Conservation (phyloP, 108 stramenopile genomes). For the Fragilaria crotonensis region DNA sequence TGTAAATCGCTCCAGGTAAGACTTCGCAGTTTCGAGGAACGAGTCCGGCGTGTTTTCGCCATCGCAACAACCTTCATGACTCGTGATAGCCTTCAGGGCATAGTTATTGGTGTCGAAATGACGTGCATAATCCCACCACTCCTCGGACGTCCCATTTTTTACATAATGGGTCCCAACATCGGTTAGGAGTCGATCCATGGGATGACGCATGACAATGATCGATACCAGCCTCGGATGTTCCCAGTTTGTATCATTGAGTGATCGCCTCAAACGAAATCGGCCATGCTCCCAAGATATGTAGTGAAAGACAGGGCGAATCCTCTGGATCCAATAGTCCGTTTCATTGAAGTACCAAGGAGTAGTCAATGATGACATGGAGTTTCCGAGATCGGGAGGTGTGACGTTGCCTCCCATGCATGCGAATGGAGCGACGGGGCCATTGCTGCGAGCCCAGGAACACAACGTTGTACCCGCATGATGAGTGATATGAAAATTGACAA, state of each 20-base stretch:
- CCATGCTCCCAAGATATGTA: conserved; percentile 22
- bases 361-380: background rate
- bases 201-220: conserved; percentile 35
- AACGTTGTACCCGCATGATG: conserved; percentile 39
- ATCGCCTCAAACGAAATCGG: background rate
- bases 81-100: background rate
- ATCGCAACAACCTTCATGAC: background rate
- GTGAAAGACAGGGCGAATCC: conserved; percentile 9
- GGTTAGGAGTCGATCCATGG: conserved; percentile 30
- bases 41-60: background rate
- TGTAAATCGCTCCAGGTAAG: conserved; percentile 25
- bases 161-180: conserved; percentile 8
- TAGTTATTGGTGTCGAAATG: background rate
- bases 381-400: background rate
- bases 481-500: conserved; percentile 40
- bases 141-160: conserved; percentile 6
- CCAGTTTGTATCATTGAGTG: conserved; percentile 20
- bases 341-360: conserved; percentile 2
- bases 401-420: background rate
- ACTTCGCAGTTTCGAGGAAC: conserved; percentile 19
- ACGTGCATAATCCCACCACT: conserved; percentile 36
- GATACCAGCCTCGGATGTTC: conserved; percentile 30
- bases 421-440: conserved; percentile 1
- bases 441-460: background rate
- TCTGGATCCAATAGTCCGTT: background rate